Evolutionary conservation across 768 basidiomycete genomes (phyloP), one percentile per base, ranked within the genome.

Genomic region (Calocybe gangraenosa): DNA sequence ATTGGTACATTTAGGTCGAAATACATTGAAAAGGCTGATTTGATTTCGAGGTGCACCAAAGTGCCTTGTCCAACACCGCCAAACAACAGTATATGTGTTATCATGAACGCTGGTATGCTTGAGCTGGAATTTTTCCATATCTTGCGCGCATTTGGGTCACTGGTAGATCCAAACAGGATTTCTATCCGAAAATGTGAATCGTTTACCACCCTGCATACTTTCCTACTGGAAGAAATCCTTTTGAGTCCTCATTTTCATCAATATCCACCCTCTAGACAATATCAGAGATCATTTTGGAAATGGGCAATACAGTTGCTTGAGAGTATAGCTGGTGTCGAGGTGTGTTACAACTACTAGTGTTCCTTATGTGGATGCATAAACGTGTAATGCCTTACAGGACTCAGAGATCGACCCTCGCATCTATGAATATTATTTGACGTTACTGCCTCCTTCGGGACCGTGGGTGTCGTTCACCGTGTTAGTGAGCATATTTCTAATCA

Each of bases 251-350:
- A 85, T 55, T 74, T 86, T 32, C 53, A 62, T 40, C 53, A 55
- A 20, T 87, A 82, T 54, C 76, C 86, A 3, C 85, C 87, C 0
- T 82, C 87, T 0, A 49, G 53, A 14, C 69, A 76, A 51, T 87
- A 84, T 51, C 85, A 84, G 49, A 65, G 65, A 38, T 48, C 58
- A 2, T 91, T 88, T 58, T 90, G 86, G 86, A 90, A 89, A 63
- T 83, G 82, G 77, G 69, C 67, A 0, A 74, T 89, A 15, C 55
- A 60, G 17, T 58, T 68, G 30, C 65, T 90, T 30, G 87, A 88
- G 61, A 55, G 54, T 10, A 44, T 74, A 48, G 44, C 57, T 37
- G 44, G 52, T 15, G 62, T 67, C n/a, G 75, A 83, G 71, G 82
- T 73, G 70, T 53, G 73, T 64, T 40, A 37, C 34, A 50, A 30